Percentiles rank a stretch among this genome's conserved stretches.
These are phyloP conservation scores for Fusarium pilosicola DNA, from an alignment of 2,329 filamentous ascomycete genomes.

Conservation along the genomic window DNA sequence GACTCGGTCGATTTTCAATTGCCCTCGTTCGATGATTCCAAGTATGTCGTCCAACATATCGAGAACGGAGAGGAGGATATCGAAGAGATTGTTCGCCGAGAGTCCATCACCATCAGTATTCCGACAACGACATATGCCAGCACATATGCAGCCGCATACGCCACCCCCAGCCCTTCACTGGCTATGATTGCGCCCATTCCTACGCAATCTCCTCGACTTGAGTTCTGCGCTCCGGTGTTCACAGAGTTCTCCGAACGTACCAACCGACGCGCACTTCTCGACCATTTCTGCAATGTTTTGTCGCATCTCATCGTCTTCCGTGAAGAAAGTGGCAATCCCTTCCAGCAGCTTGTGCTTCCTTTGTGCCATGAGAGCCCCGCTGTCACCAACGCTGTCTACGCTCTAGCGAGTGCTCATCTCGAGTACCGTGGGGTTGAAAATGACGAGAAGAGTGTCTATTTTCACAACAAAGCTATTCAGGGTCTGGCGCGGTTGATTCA, in stretches of 20 bases:
- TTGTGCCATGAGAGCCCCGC: slow-evolving; percentile 64
- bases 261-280: slow-evolving; percentile 65
- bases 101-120: slow-evolving; percentile 29
- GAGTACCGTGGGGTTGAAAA: slow-evolving; percentile 70
- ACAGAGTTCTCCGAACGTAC: slow-evolving; percentile 65
- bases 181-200: slow-evolving; percentile 41
- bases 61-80: slow-evolving; percentile 42
- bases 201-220: slow-evolving; percentile 52
- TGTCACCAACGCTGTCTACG: slow-evolving; percentile 85
- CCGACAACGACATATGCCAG: slow-evolving; percentile 30
- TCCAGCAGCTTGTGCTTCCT: slow-evolving; percentile 70
- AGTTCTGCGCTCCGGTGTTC: slow-evolving; percentile 64
- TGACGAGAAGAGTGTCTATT: slow-evolving; percentile 65
- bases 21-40: slow-evolving; percentile 37
- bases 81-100: slow-evolving; percentile 43
- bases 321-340: slow-evolving; percentile 70
- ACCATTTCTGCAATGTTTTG: slow-evolving; percentile 71
- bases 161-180: slow-evolving; percentile 37
- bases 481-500: slow-evolving; percentile 67
- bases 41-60: slow-evolving; percentile 13
- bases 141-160: slow-evolving; percentile 27
- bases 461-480: slow-evolving; percentile 69
- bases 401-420: slow-evolving; percentile 84
- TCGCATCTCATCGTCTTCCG: slow-evolving; percentile 73
- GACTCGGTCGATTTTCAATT: slow-evolving; percentile 48